Evolutionary conservation across 345 rosid genomes (phyloP).

Genomic region (Ceriops decandra): DNA sequence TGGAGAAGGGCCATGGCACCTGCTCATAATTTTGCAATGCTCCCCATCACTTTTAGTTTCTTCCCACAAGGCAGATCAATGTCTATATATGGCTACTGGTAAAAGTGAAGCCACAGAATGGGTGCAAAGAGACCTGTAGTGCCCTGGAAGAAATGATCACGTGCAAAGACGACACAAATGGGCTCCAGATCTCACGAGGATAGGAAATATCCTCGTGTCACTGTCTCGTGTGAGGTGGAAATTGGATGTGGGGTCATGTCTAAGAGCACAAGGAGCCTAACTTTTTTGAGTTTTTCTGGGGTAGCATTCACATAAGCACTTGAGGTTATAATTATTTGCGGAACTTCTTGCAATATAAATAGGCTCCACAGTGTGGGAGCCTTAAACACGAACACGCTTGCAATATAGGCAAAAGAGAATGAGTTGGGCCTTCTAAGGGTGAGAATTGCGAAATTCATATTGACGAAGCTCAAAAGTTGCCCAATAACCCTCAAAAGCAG

Average conservation of each 20-base stretch:
- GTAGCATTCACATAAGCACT: too few relatives aligned
- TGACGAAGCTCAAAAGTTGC: too few relatives aligned
- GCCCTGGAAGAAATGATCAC: constrained; percentile 26
- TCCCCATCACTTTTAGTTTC: not conserved
- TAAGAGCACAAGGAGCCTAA: not conserved
- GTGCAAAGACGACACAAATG: constrained; percentile 20
- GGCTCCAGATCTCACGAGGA: constrained; percentile 19
- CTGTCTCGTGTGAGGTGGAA: not conserved
- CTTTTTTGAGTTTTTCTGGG: too few relatives aligned
- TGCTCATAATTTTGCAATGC: constrained; percentile 8
- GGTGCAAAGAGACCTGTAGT: constrained; percentile 12
- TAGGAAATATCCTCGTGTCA: not conserved
- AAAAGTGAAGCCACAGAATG: not conserved
- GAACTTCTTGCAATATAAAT: too few relatives aligned
- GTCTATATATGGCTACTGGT: not conserved
- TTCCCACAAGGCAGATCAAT: not conserved
- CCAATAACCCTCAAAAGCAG: too few relatives aligned
- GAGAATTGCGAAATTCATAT: too few relatives aligned
- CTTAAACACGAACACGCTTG: too few relatives aligned
- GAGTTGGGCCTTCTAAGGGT: too few relatives aligned
- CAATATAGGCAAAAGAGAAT: too few relatives aligned
- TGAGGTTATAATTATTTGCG: too few relatives aligned
- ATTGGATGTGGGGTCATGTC: not conserved
- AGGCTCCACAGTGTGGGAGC: too few relatives aligned
- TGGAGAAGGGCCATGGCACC: not conserved